Base-by-base conservation (phyloP, 495 filamentous ascomycete genomes). In the Trichocladium antarcticum region DNA sequence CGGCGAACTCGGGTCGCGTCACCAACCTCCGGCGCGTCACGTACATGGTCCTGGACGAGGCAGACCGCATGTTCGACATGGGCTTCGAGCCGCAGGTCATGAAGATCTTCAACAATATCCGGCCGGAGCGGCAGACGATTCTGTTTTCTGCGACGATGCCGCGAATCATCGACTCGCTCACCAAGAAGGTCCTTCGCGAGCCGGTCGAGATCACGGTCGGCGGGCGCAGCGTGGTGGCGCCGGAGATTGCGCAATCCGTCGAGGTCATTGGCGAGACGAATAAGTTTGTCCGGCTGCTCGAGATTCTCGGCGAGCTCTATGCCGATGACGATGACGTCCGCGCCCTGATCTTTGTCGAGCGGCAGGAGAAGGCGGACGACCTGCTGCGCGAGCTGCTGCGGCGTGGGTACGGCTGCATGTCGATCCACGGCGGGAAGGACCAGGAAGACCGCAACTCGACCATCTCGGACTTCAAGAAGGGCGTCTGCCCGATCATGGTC, bases 51-150 rank as follows among this genome's bases (percentile, higher is more conserved):
- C 76, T 99, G 29, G 93, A 99, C 58, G 93, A 99, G 64, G 93
- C 93, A 16, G 93, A 99, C 58, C 82, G 93, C 37, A 99, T 99
- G 93, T 97, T 96, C 57, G 93, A 99, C 62, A 96, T 99, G 93
- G 93, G 93, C 5, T 97, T 99, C 52, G 90, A 95, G 64, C 90
- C 90, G 1, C 93, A 97, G 58, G 88, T 99, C 39, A 92, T 90
- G 84, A 96, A 94, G 64, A 89, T 99, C 47, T 77, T 97, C 57
- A 78, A 75, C 51, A 95, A 92, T 58, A 83, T 94, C 51, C 82
- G 93, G 37, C 89, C 92, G 0, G 82, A 96, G 58, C 81, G 85
- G 14, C 93, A 99, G 62, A 95, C 88, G 0, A 87, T 97, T 16
- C 71, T 97, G 16, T 97, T 97, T 65, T 97, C 92, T 0, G 93